A percentile compares a stretch with the other conserved stretches of the same genome.
Evolutionary conservation across 2,329 filamentous ascomycete genomes (phyloP).

Genomic region (Fonsecaea pugnacius): DNA sequence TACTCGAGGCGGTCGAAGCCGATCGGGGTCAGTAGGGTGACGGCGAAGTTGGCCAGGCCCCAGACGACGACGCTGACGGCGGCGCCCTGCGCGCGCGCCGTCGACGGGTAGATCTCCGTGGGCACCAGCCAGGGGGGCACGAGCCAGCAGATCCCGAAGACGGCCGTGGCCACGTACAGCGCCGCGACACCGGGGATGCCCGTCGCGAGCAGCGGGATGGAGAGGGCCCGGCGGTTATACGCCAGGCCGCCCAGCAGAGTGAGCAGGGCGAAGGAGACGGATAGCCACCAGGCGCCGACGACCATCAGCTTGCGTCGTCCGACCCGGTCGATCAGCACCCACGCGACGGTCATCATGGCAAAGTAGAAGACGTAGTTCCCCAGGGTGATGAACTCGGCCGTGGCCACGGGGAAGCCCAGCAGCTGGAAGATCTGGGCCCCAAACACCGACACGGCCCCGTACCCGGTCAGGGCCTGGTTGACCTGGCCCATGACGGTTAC

Average conservation of each 20-base stretch:
- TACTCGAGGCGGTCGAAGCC: constrained; percentile 65
- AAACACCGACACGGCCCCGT: constrained; percentile 65
- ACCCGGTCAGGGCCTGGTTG: constrained; percentile 63
- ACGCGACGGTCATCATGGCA: constrained; percentile 64
- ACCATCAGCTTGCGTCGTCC: constrained; percentile 40
- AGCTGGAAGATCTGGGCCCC: constrained; percentile 68
- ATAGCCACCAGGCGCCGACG: constrained; percentile 36
- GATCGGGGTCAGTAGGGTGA: constrained; percentile 62
- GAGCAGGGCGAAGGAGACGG: constrained; percentile 39
- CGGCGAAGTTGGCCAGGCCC: constrained; percentile 64
- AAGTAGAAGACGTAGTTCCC: constrained; percentile 67
- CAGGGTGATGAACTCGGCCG: constrained; percentile 62
- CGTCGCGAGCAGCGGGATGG: constrained; percentile 36
- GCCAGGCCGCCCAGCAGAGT: constrained; percentile 40
- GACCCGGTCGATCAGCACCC: constrained; percentile 57
- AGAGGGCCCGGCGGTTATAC: constrained; percentile 30
- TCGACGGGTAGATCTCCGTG: constrained; percentile 62
- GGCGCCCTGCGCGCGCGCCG: constrained; percentile 63
- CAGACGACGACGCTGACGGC: constrained; percentile 64
- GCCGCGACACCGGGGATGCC: constrained; percentile 38
- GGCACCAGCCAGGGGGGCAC: constrained; percentile 57
- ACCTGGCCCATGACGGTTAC: constrained; percentile 67
- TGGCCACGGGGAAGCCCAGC: constrained; percentile 58
- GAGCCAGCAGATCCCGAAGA: constrained; percentile 58
- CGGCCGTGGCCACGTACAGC: constrained; percentile 45